Percentiles rank a stretch among this genome's conserved stretches.
Conservation (phyloP, 495 filamentous ascomycete species). For the Penicillium crystallinum region DNA sequence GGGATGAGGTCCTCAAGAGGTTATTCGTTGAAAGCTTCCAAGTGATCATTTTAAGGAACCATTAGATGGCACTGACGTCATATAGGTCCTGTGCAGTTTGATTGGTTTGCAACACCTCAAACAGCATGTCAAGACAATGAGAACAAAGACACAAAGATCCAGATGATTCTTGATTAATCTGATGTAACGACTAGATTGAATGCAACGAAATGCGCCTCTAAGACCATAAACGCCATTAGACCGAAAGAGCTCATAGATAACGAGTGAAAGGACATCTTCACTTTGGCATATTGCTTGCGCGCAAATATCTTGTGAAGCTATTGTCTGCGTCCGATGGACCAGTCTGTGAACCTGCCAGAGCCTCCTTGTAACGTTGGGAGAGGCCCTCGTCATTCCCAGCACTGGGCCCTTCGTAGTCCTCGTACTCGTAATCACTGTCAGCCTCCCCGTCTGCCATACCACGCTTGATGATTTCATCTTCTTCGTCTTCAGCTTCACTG, state of each 20-base stretch:
- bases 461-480: conserved; percentile 31
- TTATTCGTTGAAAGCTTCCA: neutral
- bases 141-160: neutral
- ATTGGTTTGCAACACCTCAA: neutral
- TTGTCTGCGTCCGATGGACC: conserved; percentile 36
- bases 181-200: neutral
- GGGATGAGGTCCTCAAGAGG: neutral
- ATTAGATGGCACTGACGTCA: conserved; percentile 5
- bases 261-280: conserved; percentile 12
- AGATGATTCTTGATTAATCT: neutral
- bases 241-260: neutral
- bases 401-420: conserved; percentile 27
- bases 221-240: conserved; percentile 5
- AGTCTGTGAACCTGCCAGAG: conserved; percentile 29
- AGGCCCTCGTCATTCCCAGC: conserved; percentile 38
- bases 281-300: conserved; percentile 32
- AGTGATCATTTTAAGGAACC: neutral
- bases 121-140: neutral
- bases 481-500: conserved; percentile 48
- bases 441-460: conserved; percentile 30
- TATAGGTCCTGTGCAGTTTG: neutral
- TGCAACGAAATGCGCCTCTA: conserved; percentile 4
- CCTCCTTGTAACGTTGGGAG: conserved; percentile 42
- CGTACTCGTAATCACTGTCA: conserved; percentile 32
- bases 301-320: conserved; percentile 47